Conservation (phyloP, 2,329 filamentous ascomycete genomes). For the Xylariaceae sp. region DNA sequence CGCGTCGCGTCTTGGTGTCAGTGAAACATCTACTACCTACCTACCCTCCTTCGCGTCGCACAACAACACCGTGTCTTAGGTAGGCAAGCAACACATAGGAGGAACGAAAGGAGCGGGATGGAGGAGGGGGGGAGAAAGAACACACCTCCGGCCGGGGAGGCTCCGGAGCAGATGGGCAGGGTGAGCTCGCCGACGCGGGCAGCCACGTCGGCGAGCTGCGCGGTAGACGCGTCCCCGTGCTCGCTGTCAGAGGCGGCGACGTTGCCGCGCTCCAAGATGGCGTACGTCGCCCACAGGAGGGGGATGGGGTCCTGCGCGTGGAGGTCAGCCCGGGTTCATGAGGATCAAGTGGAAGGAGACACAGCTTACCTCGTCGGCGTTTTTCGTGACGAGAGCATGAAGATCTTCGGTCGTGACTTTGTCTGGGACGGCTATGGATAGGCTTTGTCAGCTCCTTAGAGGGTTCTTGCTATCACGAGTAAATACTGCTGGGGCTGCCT, state of each 20-base stretch:
- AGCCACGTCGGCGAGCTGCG: conserved; percentile 5
- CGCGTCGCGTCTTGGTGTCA: too few relatives aligned
- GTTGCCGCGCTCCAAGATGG: conserved; percentile 5
- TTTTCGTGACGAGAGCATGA: conserved; percentile 1
- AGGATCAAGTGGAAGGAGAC: neutral
- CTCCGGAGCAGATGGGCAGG: conserved; percentile 13
- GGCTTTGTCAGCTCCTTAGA: neutral
- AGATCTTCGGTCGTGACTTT: conserved; percentile 5
- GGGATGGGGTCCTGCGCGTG: conserved; percentile 5
- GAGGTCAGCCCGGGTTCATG: conserved; percentile 3
- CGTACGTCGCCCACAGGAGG: conserved; percentile 10
- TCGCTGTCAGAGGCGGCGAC: conserved; percentile 10
- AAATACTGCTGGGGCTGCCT: too few relatives aligned
- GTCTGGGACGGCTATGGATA: conserved; percentile 6
- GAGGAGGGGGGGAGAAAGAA: too few relatives aligned
- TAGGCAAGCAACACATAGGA: too few relatives aligned
- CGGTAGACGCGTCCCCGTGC: conserved; percentile 22
- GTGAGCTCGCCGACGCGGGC: conserved; percentile 26
- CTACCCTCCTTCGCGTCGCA: neutral
- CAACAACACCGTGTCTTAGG: neutral
- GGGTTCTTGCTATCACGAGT: too few relatives aligned
- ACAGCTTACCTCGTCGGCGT: conserved; percentile 7
- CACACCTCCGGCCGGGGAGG: conserved; percentile 16
- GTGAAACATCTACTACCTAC: too few relatives aligned
- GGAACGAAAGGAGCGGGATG: too few relatives aligned